Conservation (phyloP, 768 basidiomycete species). For the Pleurotus salmoneostramineus region DNA sequence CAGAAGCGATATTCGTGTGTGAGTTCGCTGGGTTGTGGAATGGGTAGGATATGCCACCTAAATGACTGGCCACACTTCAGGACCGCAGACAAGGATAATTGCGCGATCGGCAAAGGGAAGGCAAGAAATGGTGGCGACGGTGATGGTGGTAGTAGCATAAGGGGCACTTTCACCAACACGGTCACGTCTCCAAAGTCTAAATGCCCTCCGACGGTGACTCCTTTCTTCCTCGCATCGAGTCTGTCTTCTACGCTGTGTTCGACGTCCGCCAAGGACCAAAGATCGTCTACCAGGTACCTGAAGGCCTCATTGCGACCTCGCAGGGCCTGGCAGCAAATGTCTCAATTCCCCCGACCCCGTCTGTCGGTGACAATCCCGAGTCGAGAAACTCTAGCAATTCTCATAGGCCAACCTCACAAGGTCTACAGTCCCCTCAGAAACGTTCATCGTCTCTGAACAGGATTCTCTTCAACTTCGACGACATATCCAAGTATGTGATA, state of each 20-base stretch:
- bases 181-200: background rate
- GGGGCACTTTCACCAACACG: background rate
- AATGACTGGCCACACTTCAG: slow-evolving; percentile 85
- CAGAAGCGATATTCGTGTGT: slow-evolving; percentile 77
- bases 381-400: slow-evolving; percentile 54
- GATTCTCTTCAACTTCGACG: slow-evolving; percentile 81
- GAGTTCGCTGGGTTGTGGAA: slow-evolving; percentile 20
- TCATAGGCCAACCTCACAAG: slow-evolving; percentile 36
- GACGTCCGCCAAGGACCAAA: slow-evolving; percentile 83
- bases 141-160: background rate
- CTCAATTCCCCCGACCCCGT: slow-evolving; percentile 36
- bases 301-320: slow-evolving; percentile 69
- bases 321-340: slow-evolving; percentile 17
- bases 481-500: slow-evolving; percentile 92
- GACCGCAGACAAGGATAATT: slow-evolving; percentile 75
- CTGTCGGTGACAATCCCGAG: slow-evolving; percentile 26
- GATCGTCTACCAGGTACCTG: slow-evolving; percentile 92
- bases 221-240: slow-evolving; percentile 76
- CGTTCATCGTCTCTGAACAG: slow-evolving; percentile 47
- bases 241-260: slow-evolving; percentile 93
- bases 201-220: slow-evolving; percentile 56
- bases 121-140: slow-evolving; percentile 43
- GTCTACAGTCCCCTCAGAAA: slow-evolving; percentile 39
- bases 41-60: slow-evolving; percentile 64
- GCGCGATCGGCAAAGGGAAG: slow-evolving; percentile 57